Conservation (phyloP, 2,329 filamentous ascomycete genomes). For the Alternaria gansuensis region DNA sequence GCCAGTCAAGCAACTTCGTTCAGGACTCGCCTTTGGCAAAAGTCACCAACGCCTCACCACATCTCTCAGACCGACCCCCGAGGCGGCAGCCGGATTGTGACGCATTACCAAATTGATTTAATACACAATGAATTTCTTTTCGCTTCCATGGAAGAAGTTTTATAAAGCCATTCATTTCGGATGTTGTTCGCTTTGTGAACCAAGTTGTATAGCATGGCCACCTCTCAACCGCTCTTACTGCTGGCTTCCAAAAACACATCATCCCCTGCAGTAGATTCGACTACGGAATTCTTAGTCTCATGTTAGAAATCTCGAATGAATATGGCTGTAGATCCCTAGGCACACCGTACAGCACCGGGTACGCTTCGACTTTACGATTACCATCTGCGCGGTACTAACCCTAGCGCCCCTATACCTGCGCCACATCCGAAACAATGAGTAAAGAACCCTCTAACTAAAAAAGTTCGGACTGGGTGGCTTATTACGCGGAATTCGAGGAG, state of each 20-base stretch:
- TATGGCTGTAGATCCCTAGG: neutral
- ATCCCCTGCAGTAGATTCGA: neutral
- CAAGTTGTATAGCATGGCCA: constrained; percentile 4
- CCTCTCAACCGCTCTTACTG: neutral
- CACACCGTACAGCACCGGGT: neutral
- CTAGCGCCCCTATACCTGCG: neutral
- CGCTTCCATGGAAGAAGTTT: neutral
- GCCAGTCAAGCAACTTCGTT: too few species aligned
- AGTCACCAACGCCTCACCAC: neutral
- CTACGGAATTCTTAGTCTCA: neutral
- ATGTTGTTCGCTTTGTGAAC: constrained; percentile 1
- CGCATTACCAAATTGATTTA: neutral
- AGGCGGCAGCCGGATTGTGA: neutral
- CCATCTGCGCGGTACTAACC: constrained; percentile 1
- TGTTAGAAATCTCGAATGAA: neutral
- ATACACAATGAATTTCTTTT: neutral
- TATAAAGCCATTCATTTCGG: neutral
- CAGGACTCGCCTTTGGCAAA: too few species aligned
- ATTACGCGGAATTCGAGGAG: neutral
- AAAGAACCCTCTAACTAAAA: neutral
- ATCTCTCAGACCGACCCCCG: neutral
- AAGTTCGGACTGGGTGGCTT: neutral
- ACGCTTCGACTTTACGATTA: neutral
- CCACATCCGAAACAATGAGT: neutral
- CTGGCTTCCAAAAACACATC: neutral